Base-by-base conservation (phyloP, 768 basidiomycete genomes). In the Phaeotremella skinneri region DNA sequence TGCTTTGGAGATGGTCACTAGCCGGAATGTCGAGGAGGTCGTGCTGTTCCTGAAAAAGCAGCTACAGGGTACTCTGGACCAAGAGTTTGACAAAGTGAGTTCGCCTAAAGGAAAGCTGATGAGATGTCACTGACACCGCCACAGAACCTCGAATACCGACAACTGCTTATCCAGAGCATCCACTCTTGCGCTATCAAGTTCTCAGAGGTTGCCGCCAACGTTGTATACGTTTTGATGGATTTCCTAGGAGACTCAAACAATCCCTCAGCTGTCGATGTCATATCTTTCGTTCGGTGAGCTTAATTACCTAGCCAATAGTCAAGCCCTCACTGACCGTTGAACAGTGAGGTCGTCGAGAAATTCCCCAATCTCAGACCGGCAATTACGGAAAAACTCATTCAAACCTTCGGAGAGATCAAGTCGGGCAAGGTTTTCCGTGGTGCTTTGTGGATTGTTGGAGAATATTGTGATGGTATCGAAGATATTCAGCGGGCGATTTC, bases 21-120 rank as follows among this genome's bases (percentile, higher is more conserved):
- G 89, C 67, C 81, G 93, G 51, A 99, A 96, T 63, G 91, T 97
- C 14, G 96, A 98, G 72, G 96, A 98, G 51, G 91, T 98, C 1
- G 93, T 94, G 1, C 74, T 88, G 2, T 94, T 96, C 84, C 81
- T 99, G 70, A 98, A 98, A 83, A 99, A 98, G 78, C 93, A 98
- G 72, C 81, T 99, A n/a, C 85, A 89, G 69, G 87, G 85, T 74
- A 98, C 94, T 0, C 85, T 96, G 66, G 92, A 94, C 66, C 83
- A 86, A 41, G 90, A 92, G 56, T 89, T 87, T 62, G 94, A 98
- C 75, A 97, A 97, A 82, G 91, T 90, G 52, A 25, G 74, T 52
- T 29, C 55, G 32, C 47, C 7, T n/a, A n/a, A n/a, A n/a, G n/a
- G n/a, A n/a, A n/a, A n/a, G n/a, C n/a, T n/a, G n/a, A n/a, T n/a